Base-by-base conservation (phyloP, 225 moss, liverwort and hornwort species). In the Polytrichum formosum region DNA sequence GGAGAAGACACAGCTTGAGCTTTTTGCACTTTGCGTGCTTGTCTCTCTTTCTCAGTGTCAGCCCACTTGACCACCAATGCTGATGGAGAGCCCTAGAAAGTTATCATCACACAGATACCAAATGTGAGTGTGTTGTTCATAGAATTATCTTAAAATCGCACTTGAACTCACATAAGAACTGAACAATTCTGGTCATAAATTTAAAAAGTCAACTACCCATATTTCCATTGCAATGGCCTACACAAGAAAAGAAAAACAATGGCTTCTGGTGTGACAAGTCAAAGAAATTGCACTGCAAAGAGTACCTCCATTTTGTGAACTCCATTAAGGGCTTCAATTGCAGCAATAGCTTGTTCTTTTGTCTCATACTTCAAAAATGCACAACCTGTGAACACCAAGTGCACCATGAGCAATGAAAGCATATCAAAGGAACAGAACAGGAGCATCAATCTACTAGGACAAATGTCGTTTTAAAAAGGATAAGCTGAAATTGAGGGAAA, bases 21-120 rank as follows among this genome's bases (percentile, higher is more conserved):
- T 74, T 92, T 95, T 62, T 95, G 94, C 63, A 89, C 91, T 77
- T 95, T 95, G 53, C 94, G 89, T 37, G 94, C 94, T 75, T 85
- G 92, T 72, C 94, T 84, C 72, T 95, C 94, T 79, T 95, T 95
- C 83, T 95, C 94, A 30, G 92, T 95, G 54, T 95, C 94, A 61
- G 94, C 92, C 94, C 94, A 95, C 74, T 95, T 95, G 23, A 95
- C 94, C 61, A 95, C 94, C 77, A 95, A 80, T 31, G 94, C 92
- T 72, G 94, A 92, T 2, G 84, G 85, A 28, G 94, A 89, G 26
- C 91, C 94, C 94, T 95, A 69, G 26, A 74, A 72, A 65, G 69
- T 16, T 5, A 8, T 46, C 53, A 68, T 61, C 25, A 30, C 29
- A 65, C 21, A 46, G 20, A 1, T 54, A 53, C 26, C 21, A 53